Conservation (phyloP, 345 rosid genomes). For the Linum tenue region DNA sequence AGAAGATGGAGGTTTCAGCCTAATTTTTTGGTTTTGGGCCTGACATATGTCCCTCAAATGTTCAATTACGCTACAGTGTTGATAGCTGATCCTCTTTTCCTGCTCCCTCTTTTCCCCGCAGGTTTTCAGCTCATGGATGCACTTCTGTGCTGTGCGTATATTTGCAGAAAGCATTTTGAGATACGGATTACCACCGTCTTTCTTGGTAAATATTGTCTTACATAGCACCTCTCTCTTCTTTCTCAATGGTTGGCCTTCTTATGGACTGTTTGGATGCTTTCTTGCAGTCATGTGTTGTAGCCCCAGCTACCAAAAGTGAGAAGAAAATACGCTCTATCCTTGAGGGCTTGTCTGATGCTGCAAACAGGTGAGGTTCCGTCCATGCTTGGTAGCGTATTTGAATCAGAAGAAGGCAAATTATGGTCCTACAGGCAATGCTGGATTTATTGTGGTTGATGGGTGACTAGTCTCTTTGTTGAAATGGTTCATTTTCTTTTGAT, state of each 20-base stretch:
- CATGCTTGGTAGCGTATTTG: no score
- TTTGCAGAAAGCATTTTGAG: constrained; percentile 95
- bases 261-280: not conserved
- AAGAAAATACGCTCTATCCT: constrained; percentile 63
- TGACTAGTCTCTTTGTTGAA: constrained; percentile 1
- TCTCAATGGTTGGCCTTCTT: not conserved
- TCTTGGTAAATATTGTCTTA: constrained; percentile 52
- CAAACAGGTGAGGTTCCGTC: constrained; percentile 57
- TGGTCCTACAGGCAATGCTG: no score
- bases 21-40: not conserved
- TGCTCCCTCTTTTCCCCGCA: constrained; percentile 22
- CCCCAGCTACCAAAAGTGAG: not conserved
- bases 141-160: constrained; percentile 93
- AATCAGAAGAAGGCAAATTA: no score
- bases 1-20: not conserved
- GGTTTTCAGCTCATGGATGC: constrained; percentile 99
- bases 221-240: not conserved
- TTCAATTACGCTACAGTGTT: not conserved
- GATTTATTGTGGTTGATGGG: not conserved
- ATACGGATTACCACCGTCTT: constrained; percentile 94
- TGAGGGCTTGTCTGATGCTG: constrained; percentile 59
- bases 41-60: not conserved
- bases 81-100: no score
- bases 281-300: not conserved
- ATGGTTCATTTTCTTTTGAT: not conserved